phyloP scores from a whole-genome alignment of 441 rosid species.

The Jatropha multifida region DNA sequence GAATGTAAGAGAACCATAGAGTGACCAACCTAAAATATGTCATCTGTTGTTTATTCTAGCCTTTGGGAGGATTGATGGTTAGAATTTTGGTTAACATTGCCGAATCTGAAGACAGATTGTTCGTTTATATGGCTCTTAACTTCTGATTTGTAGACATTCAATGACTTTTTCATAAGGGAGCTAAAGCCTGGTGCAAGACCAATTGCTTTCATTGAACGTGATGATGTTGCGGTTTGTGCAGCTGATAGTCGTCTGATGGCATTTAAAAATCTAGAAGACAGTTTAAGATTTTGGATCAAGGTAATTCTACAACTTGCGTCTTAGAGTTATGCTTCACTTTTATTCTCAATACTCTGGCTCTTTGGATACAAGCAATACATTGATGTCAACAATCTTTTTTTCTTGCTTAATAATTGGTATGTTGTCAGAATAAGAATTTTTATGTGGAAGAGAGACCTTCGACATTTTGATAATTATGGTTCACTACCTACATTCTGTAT shows the following conservation, averaged over 20 bases:
- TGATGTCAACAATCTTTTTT: neutral
- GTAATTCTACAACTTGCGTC: constrained; percentile 31
- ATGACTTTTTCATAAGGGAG: constrained; percentile 89
- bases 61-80: neutral
- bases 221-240: constrained; percentile 70
- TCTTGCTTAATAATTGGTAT: neutral
- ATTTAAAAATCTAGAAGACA: constrained; percentile 66
- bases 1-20: neutral
- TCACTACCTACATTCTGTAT: neutral
- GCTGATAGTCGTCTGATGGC: constrained; percentile 94
- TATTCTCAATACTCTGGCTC: neutral
- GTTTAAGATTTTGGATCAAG: constrained; percentile 89
- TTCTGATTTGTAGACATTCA: constrained; percentile 65
- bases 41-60: neutral
- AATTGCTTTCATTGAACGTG: constrained; percentile 47
- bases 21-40: neutral
- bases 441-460: neutral
- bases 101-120: constrained; percentile 6
- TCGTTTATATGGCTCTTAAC: neutral
- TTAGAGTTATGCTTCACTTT: neutral
- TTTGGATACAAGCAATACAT: neutral
- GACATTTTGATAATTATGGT: neutral
- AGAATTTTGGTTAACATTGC: neutral
- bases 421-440: neutral
- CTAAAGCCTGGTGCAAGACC: constrained; percentile 82